Conservation (phyloP, 495 filamentous ascomycete species). For the Darksidea phi region DNA sequence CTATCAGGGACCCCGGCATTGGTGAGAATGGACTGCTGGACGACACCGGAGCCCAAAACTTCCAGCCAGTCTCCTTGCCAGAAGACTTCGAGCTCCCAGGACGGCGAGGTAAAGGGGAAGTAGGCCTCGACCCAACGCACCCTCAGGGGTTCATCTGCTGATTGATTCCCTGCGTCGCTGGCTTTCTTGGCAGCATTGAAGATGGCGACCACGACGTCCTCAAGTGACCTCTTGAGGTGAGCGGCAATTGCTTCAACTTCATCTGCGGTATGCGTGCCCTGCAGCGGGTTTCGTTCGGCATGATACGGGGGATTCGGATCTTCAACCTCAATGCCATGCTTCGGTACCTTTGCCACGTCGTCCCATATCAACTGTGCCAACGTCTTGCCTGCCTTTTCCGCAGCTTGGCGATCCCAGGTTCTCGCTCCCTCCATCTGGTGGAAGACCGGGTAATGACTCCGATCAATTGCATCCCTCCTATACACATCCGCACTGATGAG, state of each 20-base stretch:
- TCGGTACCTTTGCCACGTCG: slow-evolving; percentile 72
- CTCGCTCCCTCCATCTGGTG: slow-evolving; percentile 98
- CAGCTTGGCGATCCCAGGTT: slow-evolving; percentile 74
- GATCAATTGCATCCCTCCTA: slow-evolving; percentile 89
- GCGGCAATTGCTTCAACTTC: slow-evolving; percentile 81
- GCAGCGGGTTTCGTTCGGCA: slow-evolving; percentile 78
- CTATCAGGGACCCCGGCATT: slow-evolving; percentile 73
- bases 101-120: slow-evolving; percentile 92
- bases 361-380: slow-evolving; percentile 46
- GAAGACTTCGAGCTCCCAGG: slow-evolving; percentile 94
- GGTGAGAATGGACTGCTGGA: slow-evolving; percentile 72
- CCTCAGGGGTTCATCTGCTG: slow-evolving; percentile 63
- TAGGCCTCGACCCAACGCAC: slow-evolving; percentile 96
- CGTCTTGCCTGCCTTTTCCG: slow-evolving; percentile 51
- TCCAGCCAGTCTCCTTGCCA: slow-evolving; percentile 96
- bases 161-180: slow-evolving; percentile 47
- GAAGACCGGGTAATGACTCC: slow-evolving; percentile 92
- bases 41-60: slow-evolving; percentile 88
- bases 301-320: slow-evolving; percentile 82
- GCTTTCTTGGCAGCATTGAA: slow-evolving; percentile 71
- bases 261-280: slow-evolving; percentile 66
- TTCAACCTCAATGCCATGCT: slow-evolving; percentile 70
- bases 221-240: slow-evolving; percentile 86
- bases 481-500: slow-evolving; percentile 96
- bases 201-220: slow-evolving; percentile 83